Evolutionary conservation across 306 rosid species (phyloP).

Genomic region (Hylodesmum podocarpum): DNA sequence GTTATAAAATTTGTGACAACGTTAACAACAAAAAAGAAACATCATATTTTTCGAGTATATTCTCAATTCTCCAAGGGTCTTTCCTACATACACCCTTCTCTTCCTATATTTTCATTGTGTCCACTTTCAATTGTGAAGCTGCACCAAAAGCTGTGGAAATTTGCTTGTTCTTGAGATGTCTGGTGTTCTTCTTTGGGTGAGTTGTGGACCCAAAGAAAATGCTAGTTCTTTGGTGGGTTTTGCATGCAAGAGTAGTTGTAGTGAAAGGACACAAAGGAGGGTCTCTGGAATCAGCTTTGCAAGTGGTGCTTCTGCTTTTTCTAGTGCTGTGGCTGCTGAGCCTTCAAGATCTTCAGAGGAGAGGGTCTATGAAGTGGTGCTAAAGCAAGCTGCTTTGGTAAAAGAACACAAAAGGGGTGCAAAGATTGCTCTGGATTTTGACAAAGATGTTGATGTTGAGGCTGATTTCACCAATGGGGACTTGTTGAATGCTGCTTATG

Average conservation of each 20-base stretch:
- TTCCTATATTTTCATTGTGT: not conserved
- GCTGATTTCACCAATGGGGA: constrained; percentile 50
- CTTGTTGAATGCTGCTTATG: constrained; percentile 66
- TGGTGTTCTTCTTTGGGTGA: constrained; percentile 59
- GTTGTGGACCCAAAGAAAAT: constrained; percentile 60
- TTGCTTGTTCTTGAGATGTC: constrained; percentile 46
- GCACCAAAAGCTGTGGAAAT: not conserved
- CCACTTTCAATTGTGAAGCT: not conserved
- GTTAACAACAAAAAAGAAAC: not conserved
- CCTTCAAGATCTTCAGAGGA: constrained; percentile 79
- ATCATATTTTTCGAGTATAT: not conserved
- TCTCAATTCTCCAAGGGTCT: not conserved
- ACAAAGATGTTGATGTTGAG: constrained; percentile 27
- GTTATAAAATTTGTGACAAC: not conserved
- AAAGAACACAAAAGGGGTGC: constrained; percentile 38
- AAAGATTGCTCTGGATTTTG: constrained; percentile 36
- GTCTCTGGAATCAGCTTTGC: constrained; percentile 44
- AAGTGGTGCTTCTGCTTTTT: constrained; percentile 18
- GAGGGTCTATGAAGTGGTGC: constrained; percentile 87
- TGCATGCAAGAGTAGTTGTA: constrained; percentile 6
- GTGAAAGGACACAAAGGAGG: constrained; percentile 32
- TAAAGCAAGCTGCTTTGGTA: constrained; percentile 86
- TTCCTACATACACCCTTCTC: not conserved
- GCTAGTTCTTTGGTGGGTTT: constrained; percentile 43
- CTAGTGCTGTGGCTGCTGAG: constrained; percentile 48